Base-by-base conservation (phyloP, 2,329 filamentous ascomycete species). In the Eurotiales sp. region DNA sequence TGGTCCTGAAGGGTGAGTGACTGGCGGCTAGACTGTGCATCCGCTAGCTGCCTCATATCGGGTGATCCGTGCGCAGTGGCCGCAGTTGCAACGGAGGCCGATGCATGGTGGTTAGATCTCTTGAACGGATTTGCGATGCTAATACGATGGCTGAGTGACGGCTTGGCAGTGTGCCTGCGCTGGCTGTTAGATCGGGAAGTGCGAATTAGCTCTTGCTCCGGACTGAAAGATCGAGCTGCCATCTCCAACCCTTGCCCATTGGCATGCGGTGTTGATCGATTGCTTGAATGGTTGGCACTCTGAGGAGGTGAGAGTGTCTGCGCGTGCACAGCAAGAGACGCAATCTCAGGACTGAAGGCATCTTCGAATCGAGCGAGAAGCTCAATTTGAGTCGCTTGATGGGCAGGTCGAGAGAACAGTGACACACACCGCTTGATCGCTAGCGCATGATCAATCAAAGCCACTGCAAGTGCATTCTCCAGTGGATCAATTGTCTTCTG, bases 391-490 rank as follows among this genome's bases (percentile, higher is more conserved):
- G 68, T 71, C 29, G 69, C 67, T 58, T 71, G 66, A 81, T 83
- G 69, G 73, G 78, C 67, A 76, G 82, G 68, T 70, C 79, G 73
- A 53, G 79, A 78, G 67, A 89, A 88, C 59, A 84, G 77, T 3
- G 77, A 77, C 56, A 97, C 71, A 61, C 89, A 92, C 57, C 89
- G 84, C 72, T 92, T 90, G 61, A 97, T 84, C 68, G 89, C 85
- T 54, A 95, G 80, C 2, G 90, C 89, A 68, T 97, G 91, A 62
- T 97, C 93, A 37, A 95, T 80, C 25, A 97, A 78, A 0, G 90
- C 88, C 66, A 91, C 87, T 63, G 86, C 87, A 58, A 97, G 83
- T 1, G 90, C 88, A 44, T 82, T 88, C 58, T 95, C 86, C 60
- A 90, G 78, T 2, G 75, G 73, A 57, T 79, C 77, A 22, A 74